Percentiles rank a stretch among this genome's conserved stretches.
phyloP scores from a whole-genome alignment of 805 yeast genomes.

The Yamadazyma tumulicola region DNA sequence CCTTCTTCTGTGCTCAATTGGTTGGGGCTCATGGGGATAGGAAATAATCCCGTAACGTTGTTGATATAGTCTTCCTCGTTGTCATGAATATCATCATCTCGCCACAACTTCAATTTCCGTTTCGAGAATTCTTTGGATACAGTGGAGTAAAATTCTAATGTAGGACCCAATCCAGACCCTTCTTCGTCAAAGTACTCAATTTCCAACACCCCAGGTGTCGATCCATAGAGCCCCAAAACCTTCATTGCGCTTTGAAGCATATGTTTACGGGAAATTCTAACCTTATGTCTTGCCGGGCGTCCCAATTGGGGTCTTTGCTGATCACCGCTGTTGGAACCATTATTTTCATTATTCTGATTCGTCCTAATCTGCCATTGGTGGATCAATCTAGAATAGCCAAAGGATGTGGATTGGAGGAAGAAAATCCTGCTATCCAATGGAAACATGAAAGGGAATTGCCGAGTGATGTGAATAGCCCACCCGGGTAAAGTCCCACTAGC shows the following conservation, averaged over 20 bases:
- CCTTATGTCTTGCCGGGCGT: conserved; percentile 72
- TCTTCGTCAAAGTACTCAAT: conserved; percentile 86
- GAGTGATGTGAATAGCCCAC: conserved; percentile 77
- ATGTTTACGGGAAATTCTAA: conserved; percentile 67
- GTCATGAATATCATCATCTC: conserved; percentile 30
- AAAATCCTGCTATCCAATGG: conserved; percentile 78
- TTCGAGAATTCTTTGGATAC: conserved; percentile 73
- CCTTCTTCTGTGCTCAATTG: conserved; percentile 29
- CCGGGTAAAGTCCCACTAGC: conserved; percentile 83
- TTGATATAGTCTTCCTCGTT: conserved; percentile 35
- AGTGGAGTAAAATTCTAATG: conserved; percentile 83
- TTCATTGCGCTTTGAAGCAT: conserved; percentile 75
- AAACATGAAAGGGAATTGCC: conserved; percentile 74
- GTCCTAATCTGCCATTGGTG: conserved; percentile 66
- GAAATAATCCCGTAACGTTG: conserved; percentile 62
- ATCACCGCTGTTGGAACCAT: conserved; percentile 9
- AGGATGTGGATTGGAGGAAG: conserved; percentile 82
- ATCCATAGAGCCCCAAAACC: conserved; percentile 70
- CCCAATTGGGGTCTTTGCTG: conserved; percentile 53
- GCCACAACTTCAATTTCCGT: conserved; percentile 65
- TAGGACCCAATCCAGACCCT: conserved; percentile 97
- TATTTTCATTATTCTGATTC: conserved; percentile 31
- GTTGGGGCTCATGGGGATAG: conserved; percentile 50
- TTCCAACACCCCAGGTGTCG: conserved; percentile 78
- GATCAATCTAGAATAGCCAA: conserved; percentile 82